phyloP scores from a whole-genome alignment of 164 flowering plant species.

The grape (Vitis vinifera) region ASM3070453v1 NC_081807.1:519001-519500 shows the following conservation, averaged over 20 bases:
- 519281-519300: slow-evolving; percentile 52
- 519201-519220: slow-evolving; percentile 69
- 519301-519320: slow-evolving; percentile 66
- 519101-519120: slow-evolving; percentile 51
- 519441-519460: slow-evolving; percentile 65
- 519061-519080: slow-evolving; percentile 63
- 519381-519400: slow-evolving; percentile 92
- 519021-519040: slow-evolving; percentile 91
- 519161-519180: slow-evolving; percentile 83
- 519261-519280: slow-evolving; percentile 76
- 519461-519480: slow-evolving; percentile 70
- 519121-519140: slow-evolving; percentile 64
- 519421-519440: slow-evolving; percentile 69
- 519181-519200: slow-evolving; percentile 85
- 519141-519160: slow-evolving; percentile 54
- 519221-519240: slow-evolving; percentile 55
- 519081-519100: slow-evolving; percentile 59
- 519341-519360: slow-evolving; percentile 62
- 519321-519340: slow-evolving; percentile 54
- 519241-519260: slow-evolving; percentile 59
- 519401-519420: slow-evolving; percentile 88
- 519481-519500: slow-evolving; percentile 86
- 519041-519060: slow-evolving; percentile 55
- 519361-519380: slow-evolving; percentile 67
- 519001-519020: slow-evolving; percentile 88